These are phyloP conservation scores for Magnaporthales sp. DNA, from an alignment of 2,329 filamentous ascomycete genomes.

Conservation along the genomic window DNA sequence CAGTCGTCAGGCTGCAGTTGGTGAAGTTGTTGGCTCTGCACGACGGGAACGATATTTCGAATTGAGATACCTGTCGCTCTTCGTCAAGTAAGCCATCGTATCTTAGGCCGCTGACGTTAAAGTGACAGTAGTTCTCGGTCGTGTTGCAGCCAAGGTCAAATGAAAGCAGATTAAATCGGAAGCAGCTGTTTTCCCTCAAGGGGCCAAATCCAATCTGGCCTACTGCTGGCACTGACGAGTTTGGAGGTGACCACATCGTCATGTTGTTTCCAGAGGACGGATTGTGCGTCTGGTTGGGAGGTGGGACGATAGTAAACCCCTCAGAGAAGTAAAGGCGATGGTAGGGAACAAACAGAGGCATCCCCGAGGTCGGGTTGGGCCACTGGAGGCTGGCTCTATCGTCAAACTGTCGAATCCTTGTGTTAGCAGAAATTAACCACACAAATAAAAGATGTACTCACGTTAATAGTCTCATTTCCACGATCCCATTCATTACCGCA, in stretches of 20 bases:
- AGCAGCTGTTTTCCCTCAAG: slow-evolving; percentile 14
- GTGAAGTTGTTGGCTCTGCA: background rate
- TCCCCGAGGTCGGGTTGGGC: slow-evolving; percentile 3
- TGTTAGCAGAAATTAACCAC: background rate
- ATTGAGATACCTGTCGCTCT: slow-evolving; percentile 14
- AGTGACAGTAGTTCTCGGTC: slow-evolving; percentile 20
- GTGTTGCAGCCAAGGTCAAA: slow-evolving; percentile 30
- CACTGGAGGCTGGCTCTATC: slow-evolving; percentile 8
- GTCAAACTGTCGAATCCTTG: slow-evolving; percentile 13
- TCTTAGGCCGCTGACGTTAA: slow-evolving; percentile 25
- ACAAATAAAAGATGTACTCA: slow-evolving; percentile 6
- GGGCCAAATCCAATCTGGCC: slow-evolving; percentile 17
- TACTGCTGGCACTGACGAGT: slow-evolving; percentile 9
- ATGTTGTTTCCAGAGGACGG: slow-evolving; percentile 16
- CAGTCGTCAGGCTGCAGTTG: slow-evolving; percentile 20
- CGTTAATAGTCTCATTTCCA: slow-evolving; percentile 9
- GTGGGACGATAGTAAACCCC: slow-evolving; percentile 22
- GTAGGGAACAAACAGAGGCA: slow-evolving; percentile 14
- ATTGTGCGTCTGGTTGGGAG: slow-evolving; percentile 11
- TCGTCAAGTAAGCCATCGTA: background rate
- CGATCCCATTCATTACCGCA: slow-evolving; percentile 9
- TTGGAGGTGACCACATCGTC: slow-evolving; percentile 5
- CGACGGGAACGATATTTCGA: background rate
- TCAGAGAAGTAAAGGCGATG: slow-evolving; percentile 24
- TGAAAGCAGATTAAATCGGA: slow-evolving; percentile 28